Base-by-base conservation (phyloP, 176 grass and related monocot species). In the Thinopyrum elongatum region DNA sequence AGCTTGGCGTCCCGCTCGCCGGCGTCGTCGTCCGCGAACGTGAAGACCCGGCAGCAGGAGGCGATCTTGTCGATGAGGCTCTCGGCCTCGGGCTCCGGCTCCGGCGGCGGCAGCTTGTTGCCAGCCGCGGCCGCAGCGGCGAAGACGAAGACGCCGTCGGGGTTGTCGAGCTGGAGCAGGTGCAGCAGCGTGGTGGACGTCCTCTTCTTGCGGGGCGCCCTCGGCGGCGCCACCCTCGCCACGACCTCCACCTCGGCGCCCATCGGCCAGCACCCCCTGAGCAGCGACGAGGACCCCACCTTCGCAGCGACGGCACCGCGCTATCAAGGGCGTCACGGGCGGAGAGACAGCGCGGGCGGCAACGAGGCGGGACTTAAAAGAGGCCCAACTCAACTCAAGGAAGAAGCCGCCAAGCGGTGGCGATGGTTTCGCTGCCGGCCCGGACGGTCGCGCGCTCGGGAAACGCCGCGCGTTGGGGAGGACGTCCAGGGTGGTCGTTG, bases 141-240 rank as follows among this genome's bases (percentile, higher is more conserved):
- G 5, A 73, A 31, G 6, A 78, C 22, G 15, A 61, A 64, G 25
- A 72, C 22, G 46, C 68, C 53, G 7, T 75, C 87, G 1, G 83
- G 83, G 44, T 90, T 92, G 42, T 95, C 91, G 60, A 82, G 85
- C 34, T 95, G 81, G 67, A 98, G 91, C 65, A 98, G 95, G 80
- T 83, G 77, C 51, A 70, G 36, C 53, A 98, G 93, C 65, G 95
- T 95, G 72, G 92, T 98, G 16, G 95, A 93, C 61, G 83, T 85
- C 58, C 85, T 11, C 67, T 86, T 58, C 53, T 22, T 58, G 1
- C 15, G 85, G 9, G 25, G 65, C 16, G 84, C 19, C 86, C 75
- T 8, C 22, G 74, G 35, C 69, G 39, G 39, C 39, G 78, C 62
- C 7, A 22, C 53, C 53, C 2, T 21, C 0, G 53, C 23, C 26